A percentile compares a stretch with the other conserved stretches of the same genome.
Evolutionary conservation across 768 basidiomycete genomes (phyloP).

Genomic region (Kwoniella bestiolae): DNA sequence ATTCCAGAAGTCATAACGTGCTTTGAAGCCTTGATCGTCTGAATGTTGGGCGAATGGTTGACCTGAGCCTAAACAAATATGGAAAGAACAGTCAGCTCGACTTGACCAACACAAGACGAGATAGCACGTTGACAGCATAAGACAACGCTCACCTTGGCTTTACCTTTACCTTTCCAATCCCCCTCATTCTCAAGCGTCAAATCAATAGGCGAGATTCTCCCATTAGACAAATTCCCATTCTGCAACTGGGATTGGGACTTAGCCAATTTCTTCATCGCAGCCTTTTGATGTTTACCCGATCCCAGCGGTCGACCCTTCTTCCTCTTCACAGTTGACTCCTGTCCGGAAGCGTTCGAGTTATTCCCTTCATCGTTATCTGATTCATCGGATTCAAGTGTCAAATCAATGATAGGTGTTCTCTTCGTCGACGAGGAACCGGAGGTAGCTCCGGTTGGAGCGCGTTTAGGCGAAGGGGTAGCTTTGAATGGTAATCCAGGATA

Average conservation of each 20-base stretch:
- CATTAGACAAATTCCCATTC: not conserved
- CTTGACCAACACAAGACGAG: no score
- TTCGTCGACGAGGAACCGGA: not conserved
- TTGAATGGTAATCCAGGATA: no score
- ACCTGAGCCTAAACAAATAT: no score
- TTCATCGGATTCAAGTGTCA: slow-evolving; percentile 1
- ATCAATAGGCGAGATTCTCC: not conserved
- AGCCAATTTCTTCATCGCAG: slow-evolving; percentile 11
- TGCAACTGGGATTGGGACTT: slow-evolving; percentile 5
- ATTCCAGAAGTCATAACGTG: not conserved
- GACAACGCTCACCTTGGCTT: not conserved
- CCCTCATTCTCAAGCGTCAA: not conserved
- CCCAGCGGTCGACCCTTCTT: slow-evolving; percentile 28
- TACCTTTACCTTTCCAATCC: not conserved
- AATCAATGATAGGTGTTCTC: not conserved
- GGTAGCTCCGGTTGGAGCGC: not conserved
- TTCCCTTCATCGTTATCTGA: not conserved
- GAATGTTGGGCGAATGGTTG: not conserved
- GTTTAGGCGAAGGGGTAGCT: no score
- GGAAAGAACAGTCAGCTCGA: no score
- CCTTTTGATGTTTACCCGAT: slow-evolving; percentile 27
- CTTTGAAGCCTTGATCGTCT: not conserved
- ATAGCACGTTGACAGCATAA: not conserved
- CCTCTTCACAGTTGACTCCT: not conserved
- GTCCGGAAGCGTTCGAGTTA: not conserved